Base-by-base conservation (phyloP, 2,329 filamentous ascomycete species). In the Monosporascus sp. region DNA sequence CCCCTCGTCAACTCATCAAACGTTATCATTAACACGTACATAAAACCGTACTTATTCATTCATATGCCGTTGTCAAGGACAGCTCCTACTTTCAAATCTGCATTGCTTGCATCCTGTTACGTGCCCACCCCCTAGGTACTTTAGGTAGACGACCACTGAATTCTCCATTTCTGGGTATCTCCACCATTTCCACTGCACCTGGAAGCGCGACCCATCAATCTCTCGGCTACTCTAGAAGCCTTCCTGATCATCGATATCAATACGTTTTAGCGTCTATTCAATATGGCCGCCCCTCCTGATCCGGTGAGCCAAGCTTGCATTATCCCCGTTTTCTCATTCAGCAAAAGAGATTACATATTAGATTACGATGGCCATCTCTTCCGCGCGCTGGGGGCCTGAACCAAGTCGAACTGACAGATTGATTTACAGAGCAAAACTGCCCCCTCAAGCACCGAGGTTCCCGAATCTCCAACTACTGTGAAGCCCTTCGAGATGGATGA, bases 401-500 rank as follows among this genome's bases (percentile, higher is more conserved):
- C 31, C 31, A 11, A 14, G 9, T 35, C 31, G 11, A 46, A 51
- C 31, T 48, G 45, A 27, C 31, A 59, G 56, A 52, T 22, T 37
- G 59, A 50, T 27, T 27, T 20, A 41, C 58, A 80, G 74, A 71
- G 65, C 61, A 82, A 81, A 61, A 63, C 66, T 39, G 65, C 70
- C 37, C 63, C 66, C 31, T 70, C 71, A 14, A 54, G 11, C 11
- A 35, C 60, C 51, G 67, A 68, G 51, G 77, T 68, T 55, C 79
- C 83, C 38, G 84, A 87, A 70, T 87, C 84, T 47, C 84, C 84
- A 9, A 87, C 84, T 11, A 87, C 84, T 45, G 83, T 78, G 51
- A 74, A 77, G 62, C 83, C 84, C 7, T 75, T 87, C 65, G 84
- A 87, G 56, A 79, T 87, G 74, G 84, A 88, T 65, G 85, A 89